These are phyloP conservation scores for Vicia sativa DNA, from an alignment of 306 rosid genomes.

Conservation along the genomic window DNA sequence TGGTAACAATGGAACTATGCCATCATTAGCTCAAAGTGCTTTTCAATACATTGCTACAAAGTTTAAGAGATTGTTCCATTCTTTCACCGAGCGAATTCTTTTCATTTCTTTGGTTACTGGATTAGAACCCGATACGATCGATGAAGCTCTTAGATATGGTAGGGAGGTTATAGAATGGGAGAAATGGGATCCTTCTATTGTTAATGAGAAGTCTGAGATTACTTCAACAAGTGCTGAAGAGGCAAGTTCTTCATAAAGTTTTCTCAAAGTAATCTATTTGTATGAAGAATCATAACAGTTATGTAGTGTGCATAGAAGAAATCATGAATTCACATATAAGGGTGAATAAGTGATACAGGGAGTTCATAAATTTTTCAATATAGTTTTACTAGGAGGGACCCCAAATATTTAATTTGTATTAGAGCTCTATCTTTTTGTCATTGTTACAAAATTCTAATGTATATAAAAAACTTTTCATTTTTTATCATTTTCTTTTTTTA, in stretches of 20 bases:
- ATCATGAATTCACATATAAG: conserved; percentile 9
- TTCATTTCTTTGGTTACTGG: conserved; percentile 70
- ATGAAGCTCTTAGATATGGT: conserved; percentile 72
- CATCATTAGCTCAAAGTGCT: conserved; percentile 60
- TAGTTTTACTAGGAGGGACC: not conserved
- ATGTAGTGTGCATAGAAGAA: conserved; percentile 19
- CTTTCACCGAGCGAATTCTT: conserved; percentile 54
- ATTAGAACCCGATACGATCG: conserved; percentile 67
- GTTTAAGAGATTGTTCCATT: conserved; percentile 64
- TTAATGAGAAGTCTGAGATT: conserved; percentile 45
- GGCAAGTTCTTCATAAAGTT: conserved; percentile 40
- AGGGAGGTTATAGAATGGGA: conserved; percentile 68
- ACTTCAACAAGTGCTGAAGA: conserved; percentile 58
- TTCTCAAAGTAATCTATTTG: conserved; percentile 16
- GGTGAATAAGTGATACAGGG: conserved; percentile 10
- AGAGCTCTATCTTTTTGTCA: not conserved
- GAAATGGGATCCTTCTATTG: conserved; percentile 51
- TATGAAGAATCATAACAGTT: conserved; percentile 13
- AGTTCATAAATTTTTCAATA: conserved; percentile 27
- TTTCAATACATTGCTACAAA: conserved; percentile 71
- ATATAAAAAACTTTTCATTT: no score
- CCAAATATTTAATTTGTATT: not conserved
- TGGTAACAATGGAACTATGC: conserved; percentile 44
- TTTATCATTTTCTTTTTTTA: no score
- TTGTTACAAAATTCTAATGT: conserved; percentile 28